Base-by-base conservation (phyloP, 176 grass and related monocot genomes). In the Thinopyrum elongatum region DNA sequence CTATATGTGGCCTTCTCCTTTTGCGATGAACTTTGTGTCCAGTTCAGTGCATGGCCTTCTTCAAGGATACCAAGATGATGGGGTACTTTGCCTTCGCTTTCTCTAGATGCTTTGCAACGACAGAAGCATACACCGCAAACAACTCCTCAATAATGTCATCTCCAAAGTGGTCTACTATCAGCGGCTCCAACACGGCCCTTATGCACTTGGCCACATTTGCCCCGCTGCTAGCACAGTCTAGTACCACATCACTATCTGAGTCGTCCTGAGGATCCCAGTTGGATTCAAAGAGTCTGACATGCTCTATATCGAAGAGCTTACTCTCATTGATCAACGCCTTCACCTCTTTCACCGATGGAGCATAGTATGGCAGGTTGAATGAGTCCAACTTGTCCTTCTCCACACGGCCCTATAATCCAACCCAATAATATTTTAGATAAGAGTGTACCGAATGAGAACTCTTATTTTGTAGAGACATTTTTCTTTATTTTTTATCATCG, bases 181-280 rank as follows among this genome's bases (percentile, higher is more conserved):
- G 31, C 1, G 66, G 66, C 8, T 69, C 66, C 66, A 69, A 22
- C 17, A 69, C 66, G 8, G 66, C 66, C 66, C 66, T 69, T 35
- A 69, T 36, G 66, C 66, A 69, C 30, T 69, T 35, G 17, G 66
- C 66, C 9, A 69, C 66, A 69, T 69, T 69, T 69, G 7, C 9
- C 8, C 66, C 66, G 10, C 66, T 70, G 19, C 8, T 70, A 21
- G 31, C 19, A 36, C 19, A 70, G 4, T 70, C 66, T 22, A 70
- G 31, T 70, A 70, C 66, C 8, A n/a, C 9, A 4, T 70, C 66
- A 22, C 33, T 17, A 5, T 36, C 66, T 5, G 66, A 70, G 31
- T 70, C 66, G 21, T 70, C 66, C 10, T 38, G 66, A 70, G 66
- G 66, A 36, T 70, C 66, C 66, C 66, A 70, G 21, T 70, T 70